Evolutionary conservation across 2,329 filamentous ascomycete species (phyloP).

Genomic region (Chrysoporthe puriensis): DNA sequence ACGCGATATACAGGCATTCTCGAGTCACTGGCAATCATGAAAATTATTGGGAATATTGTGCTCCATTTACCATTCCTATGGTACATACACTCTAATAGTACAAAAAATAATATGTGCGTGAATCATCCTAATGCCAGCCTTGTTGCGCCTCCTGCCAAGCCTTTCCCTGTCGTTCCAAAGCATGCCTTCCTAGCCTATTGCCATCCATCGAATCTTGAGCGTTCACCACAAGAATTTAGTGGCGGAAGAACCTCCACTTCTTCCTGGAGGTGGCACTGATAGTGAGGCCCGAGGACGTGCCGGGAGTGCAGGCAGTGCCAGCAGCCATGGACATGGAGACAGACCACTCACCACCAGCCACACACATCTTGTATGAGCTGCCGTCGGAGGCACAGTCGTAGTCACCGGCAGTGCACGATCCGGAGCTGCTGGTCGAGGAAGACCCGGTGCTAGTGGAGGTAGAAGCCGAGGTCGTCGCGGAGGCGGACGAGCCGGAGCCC

Average conservation of each 20-base stretch:
- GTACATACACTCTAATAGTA: constrained; percentile 9
- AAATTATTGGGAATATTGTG: background rate
- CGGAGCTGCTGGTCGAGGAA: constrained; percentile 26
- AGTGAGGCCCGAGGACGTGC: constrained; percentile 33
- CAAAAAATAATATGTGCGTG: constrained; percentile 19
- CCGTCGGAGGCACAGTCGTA: constrained; percentile 22
- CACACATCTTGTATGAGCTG: constrained; percentile 20
- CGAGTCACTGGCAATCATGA: background rate
- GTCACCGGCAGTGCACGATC: constrained; percentile 26
- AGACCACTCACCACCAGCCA: constrained; percentile 24
- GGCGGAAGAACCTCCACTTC: constrained; percentile 14
- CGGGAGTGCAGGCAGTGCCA: constrained; percentile 35
- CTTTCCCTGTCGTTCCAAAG: constrained; percentile 4
- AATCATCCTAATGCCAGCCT: constrained; percentile 10
- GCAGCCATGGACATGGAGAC: constrained; percentile 41
- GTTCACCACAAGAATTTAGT: constrained; percentile 5
- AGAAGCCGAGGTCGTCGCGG: constrained; percentile 33
- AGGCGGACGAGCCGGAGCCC: constrained; percentile 29
- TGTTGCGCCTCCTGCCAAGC: constrained; percentile 8
- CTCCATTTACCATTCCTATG: background rate
- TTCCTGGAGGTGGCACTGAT: constrained; percentile 24
- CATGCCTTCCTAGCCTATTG: background rate
- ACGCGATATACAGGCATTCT: background rate
- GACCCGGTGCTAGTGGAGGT: constrained; percentile 11
- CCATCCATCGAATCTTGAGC: background rate